Base-by-base conservation (phyloP, 2,329 filamentous ascomycete species). In the Fusarium sp. region DNA sequence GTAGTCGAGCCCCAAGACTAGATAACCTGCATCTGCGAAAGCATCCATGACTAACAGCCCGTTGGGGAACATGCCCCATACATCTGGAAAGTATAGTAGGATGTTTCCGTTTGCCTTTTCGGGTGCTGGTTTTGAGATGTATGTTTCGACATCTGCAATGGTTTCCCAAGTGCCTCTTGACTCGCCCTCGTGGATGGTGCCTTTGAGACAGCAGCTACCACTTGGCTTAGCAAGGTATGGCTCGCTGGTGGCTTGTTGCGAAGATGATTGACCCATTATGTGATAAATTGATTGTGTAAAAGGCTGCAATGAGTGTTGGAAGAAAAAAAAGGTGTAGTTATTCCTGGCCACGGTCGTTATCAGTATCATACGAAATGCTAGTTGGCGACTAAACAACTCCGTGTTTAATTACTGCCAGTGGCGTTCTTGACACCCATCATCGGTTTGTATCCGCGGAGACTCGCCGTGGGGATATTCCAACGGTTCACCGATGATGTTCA, bases 21-120 rank as follows among this genome's bases (percentile, higher is more conserved):
- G 25, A 25, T 63, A 63, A 13, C 60, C 60, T 40, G 60, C 52
- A 38, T 63, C 60, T 15, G 53, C 60, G 21, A 63, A 63, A 4
- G 60, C 42, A 23, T 63, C 60, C 60, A 63, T 63, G 40, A 63
- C 60, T 15, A 63, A 16, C 9, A 63, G 30, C 11, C 60, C 60
- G 21, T 63, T 63, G 3, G 60, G 53, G 33, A 63, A 63, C 60
- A 63, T 63, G 25, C 60, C 53, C 60, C 60, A 63, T 46, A 63
- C 60, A n/a, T 63, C 60, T 38, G 53, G 60, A 28, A 63, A 63
- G 15, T 63, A 63, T 3, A 63, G 42, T 19, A 63, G 28, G 1
- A 63, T 63, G 12, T 63, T 59, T 16, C 53, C 60, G 23, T 63
- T 63, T n/a, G 11, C 52, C 9, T 63, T 63, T 21, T 40, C 10